Percentiles rank a stretch among this genome's conserved stretches.
phyloP scores from a whole-genome alignment of 2,329 filamentous ascomycete species.

The Dactylellina leptospora region DNA sequence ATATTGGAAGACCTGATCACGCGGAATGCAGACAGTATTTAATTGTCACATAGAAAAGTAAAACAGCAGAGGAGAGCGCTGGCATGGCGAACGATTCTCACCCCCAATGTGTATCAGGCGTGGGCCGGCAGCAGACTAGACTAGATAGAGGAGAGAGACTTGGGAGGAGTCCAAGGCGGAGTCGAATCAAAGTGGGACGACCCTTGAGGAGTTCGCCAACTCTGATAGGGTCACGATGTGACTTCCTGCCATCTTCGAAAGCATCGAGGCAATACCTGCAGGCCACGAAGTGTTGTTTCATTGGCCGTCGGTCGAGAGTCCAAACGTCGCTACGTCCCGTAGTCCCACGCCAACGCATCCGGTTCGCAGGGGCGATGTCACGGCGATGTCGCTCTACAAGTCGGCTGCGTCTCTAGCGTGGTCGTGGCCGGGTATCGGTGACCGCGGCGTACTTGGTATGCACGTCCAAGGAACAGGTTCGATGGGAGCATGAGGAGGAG shows the following conservation, averaged over 20 bases:
- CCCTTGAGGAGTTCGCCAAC: conserved; percentile 47
- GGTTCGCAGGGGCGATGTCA: conserved; percentile 13
- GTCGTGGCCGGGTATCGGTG: conserved; percentile 3
- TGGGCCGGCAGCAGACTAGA: not conserved
- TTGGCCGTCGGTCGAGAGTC: conserved; percentile 48
- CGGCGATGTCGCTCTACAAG: conserved; percentile 12
- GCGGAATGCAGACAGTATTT: conserved; percentile 53
- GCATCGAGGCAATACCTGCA: conserved; percentile 52
- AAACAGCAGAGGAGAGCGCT: too few relatives aligned
- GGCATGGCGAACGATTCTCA: not conserved
- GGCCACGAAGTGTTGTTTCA: conserved; percentile 53
- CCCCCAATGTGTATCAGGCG: conserved; percentile 4
- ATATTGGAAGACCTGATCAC: conserved; percentile 47
- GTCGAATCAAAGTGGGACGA: conserved; percentile 54
- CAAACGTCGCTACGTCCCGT: conserved; percentile 53
- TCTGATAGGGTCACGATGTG: conserved; percentile 50
- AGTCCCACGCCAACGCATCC: conserved; percentile 51
- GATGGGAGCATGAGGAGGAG: not conserved
- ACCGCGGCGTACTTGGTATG: conserved; percentile 17
- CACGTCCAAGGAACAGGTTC: not conserved
- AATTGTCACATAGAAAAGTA: conserved; percentile 52
- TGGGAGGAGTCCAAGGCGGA: conserved; percentile 44
- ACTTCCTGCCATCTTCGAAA: conserved; percentile 44
- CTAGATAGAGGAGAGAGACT: not conserved
- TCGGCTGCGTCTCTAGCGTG: not conserved